Base-by-base conservation (phyloP, 108 stramenopile genomes). In the Nitzschia inconspicua region DNA sequence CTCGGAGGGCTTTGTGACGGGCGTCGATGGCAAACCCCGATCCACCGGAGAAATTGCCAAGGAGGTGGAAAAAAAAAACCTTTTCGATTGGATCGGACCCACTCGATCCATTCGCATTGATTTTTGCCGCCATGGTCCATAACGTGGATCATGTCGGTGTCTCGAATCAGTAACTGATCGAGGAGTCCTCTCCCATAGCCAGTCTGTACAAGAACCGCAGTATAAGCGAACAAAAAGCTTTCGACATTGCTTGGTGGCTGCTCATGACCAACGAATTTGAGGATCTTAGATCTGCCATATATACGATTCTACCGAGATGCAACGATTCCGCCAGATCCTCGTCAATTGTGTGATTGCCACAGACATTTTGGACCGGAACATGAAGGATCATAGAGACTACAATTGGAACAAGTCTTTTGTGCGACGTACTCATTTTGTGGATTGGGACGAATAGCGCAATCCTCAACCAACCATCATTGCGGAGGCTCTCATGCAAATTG, bases 141-240 rank as follows among this genome's bases (percentile, higher is more conserved):
- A 78, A 83, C 53, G 78, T 83, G 37, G 82, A 72, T 23, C 70
- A 72, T 41, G 20, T 14, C 6, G 70, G 70, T 36, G 27, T 72
- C 7, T 35, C 62, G 3, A 72, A 72, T 32, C 24, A 22, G 8
- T 56, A 65, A 26, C 56, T 72, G 1, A 54, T 72, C 16, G 7
- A 41, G 22, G 63, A 72, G 23, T 16, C n/a, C 2, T 28, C 69
- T 20, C 65, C 43, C 18, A 34, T 82, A 16, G 76, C 80, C 3
- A 47, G 68, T 19, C 25, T 77, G 47, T 82, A 82, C 65, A 82
- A 82, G 31, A 76, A 82, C 54, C 72, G 73, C 54, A 61, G 66
- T 44, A 75, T 82, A 10, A 67, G 71, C 2, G 80, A 82, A 47
- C 80, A 82, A 57, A 37, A 73, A 27, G 67, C 69, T 2, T 47